Evolutionary conservation across 371 early-diverging fungal genomes (phyloP), one percentile per base, ranked within the genome.

Genomic region (Mucor irregularis): DNA sequence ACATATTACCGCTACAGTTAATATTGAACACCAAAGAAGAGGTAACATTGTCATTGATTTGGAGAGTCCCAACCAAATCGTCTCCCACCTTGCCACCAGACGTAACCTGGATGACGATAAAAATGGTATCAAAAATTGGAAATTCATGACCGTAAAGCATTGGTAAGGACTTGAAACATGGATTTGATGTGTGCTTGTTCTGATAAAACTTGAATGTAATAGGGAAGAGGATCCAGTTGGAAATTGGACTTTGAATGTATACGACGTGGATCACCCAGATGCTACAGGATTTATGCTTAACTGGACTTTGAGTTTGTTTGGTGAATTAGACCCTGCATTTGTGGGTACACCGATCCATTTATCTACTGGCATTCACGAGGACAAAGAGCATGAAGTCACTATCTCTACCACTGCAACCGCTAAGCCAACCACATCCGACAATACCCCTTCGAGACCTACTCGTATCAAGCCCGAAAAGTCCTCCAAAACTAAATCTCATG

Each of bases 101-200:
- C 71, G 99, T 11, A 76, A 63, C 9, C 56, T 55, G 24, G 99
- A 98, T 64, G 61, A 47, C 17, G 79, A 81, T 66, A 53, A 58
- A 5, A 67, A 64, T n/a, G 99, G 99, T 7, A 90, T 94, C 35
- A n/a, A 35, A 14, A 80, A 90, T 58, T 97, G 98, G 97, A 94
- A 91, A n/a, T 91, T 97, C 50, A 94, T 94, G 93, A 84, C 84
- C 33, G 95, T 97, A 29, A 93, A 90, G 74, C 97, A 97, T 60
- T 98, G 99, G 99, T 90, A 74, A 60, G 48, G 16, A 14, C 5
- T 13, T 16, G n/a, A 1, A 29, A 4, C 28, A 13, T 22, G 4
- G 2, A 28, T 24, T 44, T 17, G 0, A 45, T n/a, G 14, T 14
- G 13, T 19, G 37, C 1, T 10, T 22, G 30, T 5, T 21, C 19